phyloP scores from a whole-genome alignment of 345 rosid genomes.

The Lagerstroemia speciosa region DNA sequence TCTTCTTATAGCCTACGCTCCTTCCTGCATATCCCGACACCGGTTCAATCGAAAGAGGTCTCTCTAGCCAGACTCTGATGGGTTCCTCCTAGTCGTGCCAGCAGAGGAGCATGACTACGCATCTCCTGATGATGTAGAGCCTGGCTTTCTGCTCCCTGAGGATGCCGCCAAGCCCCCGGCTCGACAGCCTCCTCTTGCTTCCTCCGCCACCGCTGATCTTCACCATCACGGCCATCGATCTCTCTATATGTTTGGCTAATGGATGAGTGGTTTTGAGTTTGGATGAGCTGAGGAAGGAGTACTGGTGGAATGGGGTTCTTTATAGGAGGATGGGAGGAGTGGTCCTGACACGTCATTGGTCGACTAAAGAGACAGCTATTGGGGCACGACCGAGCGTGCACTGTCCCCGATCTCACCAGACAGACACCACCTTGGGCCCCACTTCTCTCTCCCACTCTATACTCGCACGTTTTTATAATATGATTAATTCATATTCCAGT shows the following conservation, averaged over 20 bases:
- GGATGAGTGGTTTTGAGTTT: too few species aligned
- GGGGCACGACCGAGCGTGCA: constrained; percentile 19
- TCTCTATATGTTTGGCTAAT: too few species aligned
- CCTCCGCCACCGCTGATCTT: constrained; percentile 15
- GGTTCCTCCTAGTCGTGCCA: constrained; percentile 20
- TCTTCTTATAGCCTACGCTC: too few species aligned
- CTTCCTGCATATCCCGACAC: too few species aligned
- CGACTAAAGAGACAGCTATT: constrained; percentile 16
- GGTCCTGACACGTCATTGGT: constrained; percentile 14
- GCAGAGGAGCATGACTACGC: constrained; percentile 26
- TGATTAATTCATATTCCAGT: too few species aligned
- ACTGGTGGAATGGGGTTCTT: not conserved
- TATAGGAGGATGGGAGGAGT: constrained; percentile 2
- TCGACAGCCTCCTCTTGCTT: constrained; percentile 20
- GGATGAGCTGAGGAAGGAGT: not conserved
- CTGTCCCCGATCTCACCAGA: constrained; percentile 14
- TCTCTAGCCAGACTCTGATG: too few species aligned
- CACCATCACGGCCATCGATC: constrained; percentile 3
- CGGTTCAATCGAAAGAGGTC: too few species aligned
- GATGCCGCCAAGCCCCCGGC: constrained; percentile 18
- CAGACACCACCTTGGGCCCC: constrained; percentile 5
- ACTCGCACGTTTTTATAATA: too few species aligned
- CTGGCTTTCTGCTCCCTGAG: constrained; percentile 21
- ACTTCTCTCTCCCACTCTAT: too few species aligned
- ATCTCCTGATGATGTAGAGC: constrained; percentile 24